These are phyloP conservation scores for Raphanus raphanistrum DNA, from an alignment of 345 rosid genomes.

Conservation along the genomic window DNA sequence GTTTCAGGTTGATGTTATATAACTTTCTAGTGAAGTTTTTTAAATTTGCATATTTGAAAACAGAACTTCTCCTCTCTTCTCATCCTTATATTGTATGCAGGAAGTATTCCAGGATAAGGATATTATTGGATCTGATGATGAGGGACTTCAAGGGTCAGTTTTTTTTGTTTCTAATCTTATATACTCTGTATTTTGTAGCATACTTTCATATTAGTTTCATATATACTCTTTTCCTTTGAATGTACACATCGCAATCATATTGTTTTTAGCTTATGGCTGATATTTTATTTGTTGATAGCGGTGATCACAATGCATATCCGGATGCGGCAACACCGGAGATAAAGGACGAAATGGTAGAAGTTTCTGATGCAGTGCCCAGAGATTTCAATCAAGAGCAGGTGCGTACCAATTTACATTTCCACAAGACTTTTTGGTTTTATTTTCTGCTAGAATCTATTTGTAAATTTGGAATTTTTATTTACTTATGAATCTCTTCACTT, in stretches of 20 bases:
- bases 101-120: constrained; percentile 67
- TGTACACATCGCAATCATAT: background rate
- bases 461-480: background rate
- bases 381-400: constrained; percentile 65
- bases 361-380: constrained; percentile 45
- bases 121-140: constrained; percentile 42
- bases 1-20: background rate
- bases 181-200: background rate
- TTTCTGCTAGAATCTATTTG: background rate
- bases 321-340: constrained; percentile 40
- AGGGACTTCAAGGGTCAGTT: constrained; percentile 53
- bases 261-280: constrained; percentile 13
- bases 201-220: background rate
- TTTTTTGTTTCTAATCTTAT: constrained; percentile 19
- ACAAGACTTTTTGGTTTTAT: constrained; percentile 8
- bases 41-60: background rate
- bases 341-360: constrained; percentile 34
- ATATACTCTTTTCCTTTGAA: background rate
- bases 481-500: constrained; percentile 23
- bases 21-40: background rate
- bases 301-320: constrained; percentile 48
- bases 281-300: constrained; percentile 49
- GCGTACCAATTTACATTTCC: constrained; percentile 12
- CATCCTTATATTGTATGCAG: constrained; percentile 45
- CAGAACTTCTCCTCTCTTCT: constrained; percentile 9